phyloP scores from a whole-genome alignment of 352 stramenopile species.

The Globisporangium splendens region DNA sequence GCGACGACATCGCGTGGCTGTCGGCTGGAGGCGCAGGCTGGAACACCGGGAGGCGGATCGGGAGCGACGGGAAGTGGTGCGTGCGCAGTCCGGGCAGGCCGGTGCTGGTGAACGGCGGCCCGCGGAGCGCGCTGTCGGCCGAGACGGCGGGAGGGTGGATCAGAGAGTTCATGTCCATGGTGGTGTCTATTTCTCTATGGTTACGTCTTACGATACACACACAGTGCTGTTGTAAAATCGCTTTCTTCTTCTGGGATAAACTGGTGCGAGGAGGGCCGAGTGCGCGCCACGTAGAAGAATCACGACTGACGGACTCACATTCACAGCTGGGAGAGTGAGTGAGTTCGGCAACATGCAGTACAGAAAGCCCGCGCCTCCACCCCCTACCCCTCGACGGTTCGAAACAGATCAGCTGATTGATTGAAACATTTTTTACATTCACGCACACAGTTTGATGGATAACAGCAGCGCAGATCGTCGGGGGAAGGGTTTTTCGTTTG shows the following conservation, averaged over 20 bases:
- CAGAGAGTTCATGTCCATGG: conserved; percentile 77
- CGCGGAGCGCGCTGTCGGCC: conserved; percentile 17
- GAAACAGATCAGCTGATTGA: not conserved
- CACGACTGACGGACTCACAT: conserved; percentile 21
- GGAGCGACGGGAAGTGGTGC: conserved; percentile 44
- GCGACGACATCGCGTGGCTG: not conserved
- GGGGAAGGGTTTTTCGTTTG: not conserved
- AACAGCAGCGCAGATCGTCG: not conserved
- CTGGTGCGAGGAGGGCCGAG: not conserved
- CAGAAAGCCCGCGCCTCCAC: not conserved
- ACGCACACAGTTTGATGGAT: not conserved
- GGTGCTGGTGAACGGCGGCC: conserved; percentile 16
- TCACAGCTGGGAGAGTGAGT: not conserved
- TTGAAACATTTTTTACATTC: not conserved
- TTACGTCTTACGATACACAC: not conserved
- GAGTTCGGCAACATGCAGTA: not conserved
- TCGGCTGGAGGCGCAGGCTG: conserved; percentile 11
- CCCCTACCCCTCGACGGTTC: not conserved
- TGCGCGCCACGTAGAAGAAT: conserved; percentile 19
- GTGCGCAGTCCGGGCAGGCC: conserved; percentile 33
- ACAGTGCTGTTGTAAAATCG: not conserved
- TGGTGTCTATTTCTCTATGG: conserved; percentile 9
- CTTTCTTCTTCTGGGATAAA: not conserved
- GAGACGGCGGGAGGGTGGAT: conserved; percentile 39
- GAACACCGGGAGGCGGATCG: conserved; percentile 40